Conservation (phyloP, 129 eudicot genomes). For the Flaveria ramosissima region DNA sequence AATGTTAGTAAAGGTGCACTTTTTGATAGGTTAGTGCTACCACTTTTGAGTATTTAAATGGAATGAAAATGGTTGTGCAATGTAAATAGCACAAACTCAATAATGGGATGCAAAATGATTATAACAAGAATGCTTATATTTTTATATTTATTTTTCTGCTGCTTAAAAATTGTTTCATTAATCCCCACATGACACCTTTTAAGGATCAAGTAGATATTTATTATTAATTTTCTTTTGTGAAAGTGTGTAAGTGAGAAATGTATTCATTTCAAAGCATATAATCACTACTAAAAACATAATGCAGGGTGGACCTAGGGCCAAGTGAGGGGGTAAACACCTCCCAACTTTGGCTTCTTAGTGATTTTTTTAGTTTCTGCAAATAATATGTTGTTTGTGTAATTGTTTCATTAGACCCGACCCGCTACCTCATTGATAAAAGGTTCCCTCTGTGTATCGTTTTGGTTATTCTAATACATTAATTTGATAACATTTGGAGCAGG, state of each 20-base stretch:
- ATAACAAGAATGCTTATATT: background rate
- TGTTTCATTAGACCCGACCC: background rate
- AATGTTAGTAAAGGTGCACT: slow-evolving; percentile 17
- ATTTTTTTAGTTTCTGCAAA: background rate
- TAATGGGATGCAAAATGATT: slow-evolving; percentile 26
- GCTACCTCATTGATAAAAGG: background rate
- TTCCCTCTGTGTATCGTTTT: background rate
- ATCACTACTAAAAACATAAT: background rate
- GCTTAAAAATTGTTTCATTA: slow-evolving; percentile 1
- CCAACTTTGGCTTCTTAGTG: background rate
- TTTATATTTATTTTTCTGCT: background rate
- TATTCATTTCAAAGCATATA: background rate
- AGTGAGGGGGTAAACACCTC: background rate
- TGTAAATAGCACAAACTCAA: slow-evolving; percentile 25
- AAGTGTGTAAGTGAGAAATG: background rate
- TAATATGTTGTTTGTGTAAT: background rate
- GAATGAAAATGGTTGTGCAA: slow-evolving; percentile 16
- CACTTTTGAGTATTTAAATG: slow-evolving; percentile 31
- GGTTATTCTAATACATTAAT: background rate
- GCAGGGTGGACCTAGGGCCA: background rate
- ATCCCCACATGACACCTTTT: slow-evolving; percentile 16
- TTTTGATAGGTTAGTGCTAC: slow-evolving; percentile 27
- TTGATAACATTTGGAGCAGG: slow-evolving; percentile 43
- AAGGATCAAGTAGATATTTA: background rate
- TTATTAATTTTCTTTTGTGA: background rate